Conservation (phyloP, 768 basidiomycete genomes). For the Hericium alpestre region DNA sequence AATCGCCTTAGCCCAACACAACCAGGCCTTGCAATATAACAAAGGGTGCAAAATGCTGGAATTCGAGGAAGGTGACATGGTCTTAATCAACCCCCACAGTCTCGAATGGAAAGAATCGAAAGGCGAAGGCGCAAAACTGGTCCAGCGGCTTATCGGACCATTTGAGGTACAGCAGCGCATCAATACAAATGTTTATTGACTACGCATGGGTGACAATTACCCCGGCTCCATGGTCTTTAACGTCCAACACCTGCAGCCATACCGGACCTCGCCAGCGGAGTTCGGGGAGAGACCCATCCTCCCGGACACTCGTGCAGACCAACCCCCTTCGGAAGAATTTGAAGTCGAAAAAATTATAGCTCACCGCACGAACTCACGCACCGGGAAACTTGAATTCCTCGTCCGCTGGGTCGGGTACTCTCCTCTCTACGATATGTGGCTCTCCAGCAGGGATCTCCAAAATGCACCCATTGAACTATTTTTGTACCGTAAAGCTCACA, state of each 20-base stretch:
- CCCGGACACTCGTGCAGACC: not conserved
- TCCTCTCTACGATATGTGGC: conserved; percentile 10
- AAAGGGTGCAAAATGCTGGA: conserved; percentile 5
- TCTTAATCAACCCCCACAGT: conserved; percentile 14
- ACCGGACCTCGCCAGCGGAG: conserved; percentile 11
- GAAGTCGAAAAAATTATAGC: conserved; percentile 4
- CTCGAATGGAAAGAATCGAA: conserved; percentile 10
- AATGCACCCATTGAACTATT: not conserved
- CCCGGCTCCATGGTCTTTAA: conserved; percentile 17
- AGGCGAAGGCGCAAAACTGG: conserved; percentile 16
- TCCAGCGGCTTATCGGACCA: conserved; percentile 14
- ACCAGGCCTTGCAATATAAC: conserved; percentile 9
- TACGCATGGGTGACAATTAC: conserved; percentile 13
- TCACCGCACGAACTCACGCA: not conserved
- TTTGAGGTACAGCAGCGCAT: conserved; percentile 16
- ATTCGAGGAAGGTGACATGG: conserved; percentile 15
- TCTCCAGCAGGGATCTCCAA: not conserved
- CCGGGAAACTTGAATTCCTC: conserved; percentile 2
- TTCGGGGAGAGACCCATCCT: conserved; percentile 3
- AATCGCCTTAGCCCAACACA: conserved; percentile 9
- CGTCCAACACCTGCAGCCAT: conserved; percentile 15
- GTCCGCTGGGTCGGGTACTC: conserved; percentile 9
- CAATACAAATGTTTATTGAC: conserved; percentile 14
- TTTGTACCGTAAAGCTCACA: not conserved
- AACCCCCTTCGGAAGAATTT: conserved; percentile 1